These are phyloP conservation scores for Ogataea minuta DNA, from an alignment of 805 yeast genomes.

Conservation along the genomic window DNA sequence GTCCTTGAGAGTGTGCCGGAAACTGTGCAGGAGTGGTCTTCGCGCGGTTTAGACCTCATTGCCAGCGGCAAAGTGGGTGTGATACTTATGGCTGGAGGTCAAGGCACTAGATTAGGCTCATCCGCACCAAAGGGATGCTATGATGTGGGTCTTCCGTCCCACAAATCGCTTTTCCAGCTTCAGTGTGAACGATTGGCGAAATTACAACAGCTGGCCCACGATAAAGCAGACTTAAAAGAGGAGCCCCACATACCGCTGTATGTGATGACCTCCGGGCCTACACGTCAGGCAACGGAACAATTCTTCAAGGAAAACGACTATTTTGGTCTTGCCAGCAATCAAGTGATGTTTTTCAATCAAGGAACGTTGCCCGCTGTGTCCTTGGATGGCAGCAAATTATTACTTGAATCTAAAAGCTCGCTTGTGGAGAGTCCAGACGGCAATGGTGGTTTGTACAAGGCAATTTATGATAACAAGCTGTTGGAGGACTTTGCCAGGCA, in stretches of 20 bases:
- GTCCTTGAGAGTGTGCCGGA: conserved; percentile 37
- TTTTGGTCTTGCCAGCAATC: conserved; percentile 65
- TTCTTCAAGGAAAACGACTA: conserved; percentile 61
- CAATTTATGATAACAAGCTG: conserved; percentile 61
- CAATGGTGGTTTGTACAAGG: conserved; percentile 94
- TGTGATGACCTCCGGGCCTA: conserved; percentile 93
- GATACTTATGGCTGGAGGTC: conserved; percentile 96
- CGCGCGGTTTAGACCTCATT: conserved; percentile 66
- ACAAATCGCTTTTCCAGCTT: conserved; percentile 81
- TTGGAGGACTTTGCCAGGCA: conserved; percentile 63
- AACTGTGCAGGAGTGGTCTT: conserved; percentile 31
- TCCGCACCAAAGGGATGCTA: conserved; percentile 91
- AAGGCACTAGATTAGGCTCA: conserved; percentile 94
- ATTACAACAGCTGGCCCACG: conserved; percentile 55
- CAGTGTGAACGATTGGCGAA: conserved; percentile 83
- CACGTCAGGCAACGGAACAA: conserved; percentile 68
- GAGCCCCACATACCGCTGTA: conserved; percentile 65
- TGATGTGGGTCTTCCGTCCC: conserved; percentile 80
- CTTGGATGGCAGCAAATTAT: conserved; percentile 63
- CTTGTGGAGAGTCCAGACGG: conserved; percentile 94
- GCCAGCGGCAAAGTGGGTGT: conserved; percentile 77
- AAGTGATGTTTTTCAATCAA: conserved; percentile 84
- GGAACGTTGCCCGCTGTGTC: conserved; percentile 92
- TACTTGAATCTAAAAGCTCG: conserved; percentile 52
- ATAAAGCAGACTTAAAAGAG: conserved; percentile 21